Percentiles rank a stretch among this genome's conserved stretches.
Conservation (phyloP, 2,329 filamentous ascomycete genomes). For the Piedraia hortae region DNA sequence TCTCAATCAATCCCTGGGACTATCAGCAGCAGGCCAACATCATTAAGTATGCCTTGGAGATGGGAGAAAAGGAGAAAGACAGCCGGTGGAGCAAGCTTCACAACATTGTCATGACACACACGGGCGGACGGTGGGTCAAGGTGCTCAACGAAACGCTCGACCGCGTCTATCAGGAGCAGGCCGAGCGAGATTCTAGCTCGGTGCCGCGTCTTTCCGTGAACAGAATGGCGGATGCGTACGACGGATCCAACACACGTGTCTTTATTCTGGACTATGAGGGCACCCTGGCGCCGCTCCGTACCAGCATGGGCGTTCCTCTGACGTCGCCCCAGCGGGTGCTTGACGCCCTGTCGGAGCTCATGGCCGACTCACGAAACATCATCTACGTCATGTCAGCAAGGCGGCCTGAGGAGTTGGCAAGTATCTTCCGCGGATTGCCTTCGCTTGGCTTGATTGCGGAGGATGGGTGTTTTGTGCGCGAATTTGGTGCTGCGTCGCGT, state of each 20-base stretch:
- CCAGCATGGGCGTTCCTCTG: slow-evolving; percentile 57
- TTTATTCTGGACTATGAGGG: slow-evolving; percentile 90
- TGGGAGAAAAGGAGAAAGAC: slow-evolving; percentile 46
- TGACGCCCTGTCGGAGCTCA: slow-evolving; percentile 54
- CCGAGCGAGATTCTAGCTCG: slow-evolving; percentile 55
- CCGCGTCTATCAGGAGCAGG: slow-evolving; percentile 57
- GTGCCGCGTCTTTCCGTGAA: slow-evolving; percentile 59
- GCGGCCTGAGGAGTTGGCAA: slow-evolving; percentile 64
- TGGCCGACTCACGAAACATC: slow-evolving; percentile 52
- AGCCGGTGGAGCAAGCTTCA: slow-evolving; percentile 48
- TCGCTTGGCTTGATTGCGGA: slow-evolving; percentile 76
- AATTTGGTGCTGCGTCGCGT: slow-evolving; percentile 25
- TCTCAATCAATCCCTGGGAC: slow-evolving; percentile 87
- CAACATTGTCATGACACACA: slow-evolving; percentile 48
- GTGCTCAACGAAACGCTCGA: slow-evolving; percentile 44
- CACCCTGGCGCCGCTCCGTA: slow-evolving; percentile 67
- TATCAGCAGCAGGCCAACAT: slow-evolving; percentile 69
- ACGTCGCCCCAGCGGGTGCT: slow-evolving; percentile 67
- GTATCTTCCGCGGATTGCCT: slow-evolving; percentile 57
- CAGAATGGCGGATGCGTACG: slow-evolving; percentile 37
- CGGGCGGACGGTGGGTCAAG: slow-evolving; percentile 65
- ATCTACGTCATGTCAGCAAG: slow-evolving; percentile 88
- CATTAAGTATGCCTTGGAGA: slow-evolving; percentile 59
- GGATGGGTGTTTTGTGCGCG: slow-evolving; percentile 73
- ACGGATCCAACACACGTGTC: slow-evolving; percentile 36